These are phyloP conservation scores for Pichia pseudocactophila DNA, from an alignment of 805 yeast genomes.

Conservation along the genomic window DNA sequence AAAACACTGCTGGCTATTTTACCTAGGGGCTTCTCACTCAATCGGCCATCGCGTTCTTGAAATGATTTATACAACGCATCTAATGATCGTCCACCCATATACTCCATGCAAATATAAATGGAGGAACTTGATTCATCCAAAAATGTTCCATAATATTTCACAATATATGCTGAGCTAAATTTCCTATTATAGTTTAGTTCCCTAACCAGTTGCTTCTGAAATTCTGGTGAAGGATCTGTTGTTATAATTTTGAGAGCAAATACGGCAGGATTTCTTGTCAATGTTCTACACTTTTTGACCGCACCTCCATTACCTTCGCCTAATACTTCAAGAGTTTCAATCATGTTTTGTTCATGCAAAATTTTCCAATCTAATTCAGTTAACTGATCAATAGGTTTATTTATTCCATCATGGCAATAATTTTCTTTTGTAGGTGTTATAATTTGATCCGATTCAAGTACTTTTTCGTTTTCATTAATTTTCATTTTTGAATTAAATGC, in stretches of 20 bases:
- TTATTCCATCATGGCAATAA: neutral
- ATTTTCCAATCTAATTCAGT: slow-evolving; percentile 71
- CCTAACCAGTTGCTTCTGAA: slow-evolving; percentile 82
- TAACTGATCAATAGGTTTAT: slow-evolving; percentile 10
- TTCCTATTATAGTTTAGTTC: slow-evolving; percentile 83
- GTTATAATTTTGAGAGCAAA: slow-evolving; percentile 79
- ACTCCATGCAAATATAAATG: slow-evolving; percentile 94
- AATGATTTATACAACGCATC: slow-evolving; percentile 86
- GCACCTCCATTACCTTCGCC: slow-evolving; percentile 97
- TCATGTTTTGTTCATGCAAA: slow-evolving; percentile 48
- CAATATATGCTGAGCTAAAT: slow-evolving; percentile 78
- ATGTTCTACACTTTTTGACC: slow-evolving; percentile 69
- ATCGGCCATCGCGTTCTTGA: slow-evolving; percentile 65
- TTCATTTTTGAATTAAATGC: slow-evolving; percentile 5
- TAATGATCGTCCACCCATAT: slow-evolving; percentile 86
- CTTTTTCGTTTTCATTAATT: slow-evolving; percentile 5
- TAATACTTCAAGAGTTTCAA: slow-evolving; percentile 57
- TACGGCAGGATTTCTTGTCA: slow-evolving; percentile 42
- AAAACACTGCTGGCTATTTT: slow-evolving; percentile 82
- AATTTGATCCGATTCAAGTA: neutral
- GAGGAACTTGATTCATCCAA: slow-evolving; percentile 66
- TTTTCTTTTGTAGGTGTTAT: slow-evolving; percentile 3
- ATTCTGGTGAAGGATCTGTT: slow-evolving; percentile 73
- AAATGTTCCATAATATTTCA: slow-evolving; percentile 88
- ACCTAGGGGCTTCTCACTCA: slow-evolving; percentile 89